Conservation (phyloP, 2,329 filamentous ascomycete genomes). For the Botrytis tulipae region DNA sequence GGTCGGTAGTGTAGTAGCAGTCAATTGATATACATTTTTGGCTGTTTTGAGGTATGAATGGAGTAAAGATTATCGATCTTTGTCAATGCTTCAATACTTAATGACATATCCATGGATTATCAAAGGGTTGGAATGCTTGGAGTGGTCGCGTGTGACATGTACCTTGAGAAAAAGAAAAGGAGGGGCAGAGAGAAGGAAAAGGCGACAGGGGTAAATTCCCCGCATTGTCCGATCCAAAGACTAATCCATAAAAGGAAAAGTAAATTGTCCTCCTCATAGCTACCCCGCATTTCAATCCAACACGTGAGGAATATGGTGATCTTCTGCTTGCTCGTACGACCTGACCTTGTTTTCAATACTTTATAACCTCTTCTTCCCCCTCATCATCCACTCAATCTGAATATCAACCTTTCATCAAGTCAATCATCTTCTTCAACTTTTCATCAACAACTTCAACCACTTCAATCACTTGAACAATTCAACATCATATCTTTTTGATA, state of each 20-base stretch:
- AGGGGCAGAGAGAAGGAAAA: not conserved
- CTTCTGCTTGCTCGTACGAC: constrained; percentile 14
- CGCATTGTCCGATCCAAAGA: not conserved
- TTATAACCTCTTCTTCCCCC: not conserved
- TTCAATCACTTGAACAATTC: not conserved
- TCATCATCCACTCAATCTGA: not conserved
- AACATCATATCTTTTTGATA: not conserved
- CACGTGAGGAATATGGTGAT: constrained; percentile 19
- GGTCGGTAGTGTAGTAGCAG: too few species aligned
- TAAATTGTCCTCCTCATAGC: not conserved
- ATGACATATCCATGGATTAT: not conserved
- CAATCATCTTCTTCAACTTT: not conserved
- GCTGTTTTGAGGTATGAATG: not conserved
- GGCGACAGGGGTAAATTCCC: not conserved
- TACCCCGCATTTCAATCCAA: constrained; percentile 24
- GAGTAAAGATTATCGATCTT: not conserved
- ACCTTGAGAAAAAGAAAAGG: too few species aligned
- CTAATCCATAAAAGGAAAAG: not conserved
- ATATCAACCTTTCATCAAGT: not conserved
- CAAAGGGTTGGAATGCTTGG: not conserved
- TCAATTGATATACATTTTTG: not conserved
- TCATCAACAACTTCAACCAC: not conserved
- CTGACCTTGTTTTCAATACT: not conserved
- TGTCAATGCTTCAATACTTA: not conserved
- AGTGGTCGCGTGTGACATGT: not conserved